Evolutionary conservation across 192 early-diverging fungal genomes (phyloP), one percentile per base, ranked within the genome.

Genomic region (Podila epigama): DNA sequence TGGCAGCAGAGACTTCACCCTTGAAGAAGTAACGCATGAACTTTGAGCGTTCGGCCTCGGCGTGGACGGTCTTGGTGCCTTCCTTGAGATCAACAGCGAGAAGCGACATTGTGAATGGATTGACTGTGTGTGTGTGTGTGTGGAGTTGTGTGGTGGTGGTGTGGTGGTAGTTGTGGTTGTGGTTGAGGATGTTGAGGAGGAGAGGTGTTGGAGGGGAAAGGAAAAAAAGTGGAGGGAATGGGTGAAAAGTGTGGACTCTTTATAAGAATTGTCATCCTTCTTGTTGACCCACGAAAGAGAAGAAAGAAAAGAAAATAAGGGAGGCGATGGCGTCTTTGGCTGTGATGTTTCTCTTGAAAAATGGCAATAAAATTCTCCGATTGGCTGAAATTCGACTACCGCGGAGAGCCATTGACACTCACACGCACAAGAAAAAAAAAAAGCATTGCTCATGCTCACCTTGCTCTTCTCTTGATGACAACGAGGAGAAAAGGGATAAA

Each of bases 1-100:
- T 65, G 20, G 71, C 75, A 35, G 58, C 70, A 15, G 63, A 73
- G 33, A 87, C 75, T n/a, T 84, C 80, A 32, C 85, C 87, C 29
- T 73, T 75, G 55, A 88, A 77, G 51, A 88, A 85, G 37, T 83
- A 85, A 79, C 79, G 79, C 58, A 85, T 72, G 55, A 88, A 86
- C 25, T 82, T 82, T 27, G 80, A 82, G 39, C 75, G 79, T 42
- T 86, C 87, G 36, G 87, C 87, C 20, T 75, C 65, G 29, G 70
- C 66, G 59, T 88, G 87, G 20, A 85, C 72, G 33, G 59, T 69
- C 52, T 85, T 86, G 44, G 87, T 88, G 31, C 84, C 81, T 73
- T 88, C 82, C 48, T 79, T 79, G 70, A 88, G 82, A 50, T 80
- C 82, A 29, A 65, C 68, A 22, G 87, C 79, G 51, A 87, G 68